Evolutionary conservation across 768 basidiomycete genomes (phyloP), one percentile per base, ranked within the genome.

Genomic region (Lactarius tabidus): DNA sequence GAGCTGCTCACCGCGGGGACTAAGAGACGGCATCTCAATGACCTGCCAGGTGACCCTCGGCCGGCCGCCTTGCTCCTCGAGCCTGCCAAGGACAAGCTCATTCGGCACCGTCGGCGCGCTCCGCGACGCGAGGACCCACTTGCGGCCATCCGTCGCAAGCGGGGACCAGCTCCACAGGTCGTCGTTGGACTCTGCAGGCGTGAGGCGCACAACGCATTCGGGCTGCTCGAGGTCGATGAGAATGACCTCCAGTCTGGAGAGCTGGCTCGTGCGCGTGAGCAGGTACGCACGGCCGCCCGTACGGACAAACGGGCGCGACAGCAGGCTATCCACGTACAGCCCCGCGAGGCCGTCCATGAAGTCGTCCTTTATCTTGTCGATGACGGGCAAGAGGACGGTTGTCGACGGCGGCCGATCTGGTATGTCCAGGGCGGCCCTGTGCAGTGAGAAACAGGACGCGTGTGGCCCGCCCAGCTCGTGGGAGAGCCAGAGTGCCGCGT

Each of bases 381-480:
- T 62, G 8, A 52, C 23, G 17, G 67, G 70, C 4, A 75, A 60
- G 20, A 73, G 35, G 20, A 71, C 66, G 33, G 64, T 61, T 39
- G 38, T 38, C 45, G 48, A 2, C 6, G 45, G 12, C 12, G 26
- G 12, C 26, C 20, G 41, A 17, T 68, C 36, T 20, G 48, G 56
- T 3, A 33, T 53, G 23, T 55, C 57, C 29, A 73, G 57, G n/a
- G 59, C 51, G n/a, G 68, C 60, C 28, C 52, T 59, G 60, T 74
- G 72, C 0, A 77, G 64, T 2, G 67, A 57, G 0, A 74, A 70
- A 61, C 74, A 75, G 10, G 73, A 73, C 26, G 69, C 69, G 63
- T 77, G 77, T 0, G 72, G 64, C 0, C 74, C 75, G 6, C 75
- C 76, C 18, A 70, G 67, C 17, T 69, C 62, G 59, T 77, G 75